phyloP scores from a whole-genome alignment of 306 rosid genomes.

The Vigna unguiculata region DNA sequence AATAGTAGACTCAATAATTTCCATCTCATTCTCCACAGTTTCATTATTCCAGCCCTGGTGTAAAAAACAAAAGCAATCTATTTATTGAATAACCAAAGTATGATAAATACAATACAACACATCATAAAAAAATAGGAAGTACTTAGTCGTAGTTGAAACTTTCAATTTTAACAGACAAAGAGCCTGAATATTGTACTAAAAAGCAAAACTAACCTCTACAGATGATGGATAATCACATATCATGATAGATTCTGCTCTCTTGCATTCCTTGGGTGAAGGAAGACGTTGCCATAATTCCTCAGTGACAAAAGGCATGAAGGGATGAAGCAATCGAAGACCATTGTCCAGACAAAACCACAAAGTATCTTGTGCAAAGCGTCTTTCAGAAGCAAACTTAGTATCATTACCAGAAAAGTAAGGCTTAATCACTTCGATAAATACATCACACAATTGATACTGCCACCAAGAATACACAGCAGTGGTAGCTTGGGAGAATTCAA shows the following conservation, averaged over 20 bases:
- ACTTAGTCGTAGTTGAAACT: background rate
- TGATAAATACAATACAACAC: background rate
- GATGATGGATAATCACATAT: conserved; percentile 72
- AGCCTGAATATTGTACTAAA: background rate
- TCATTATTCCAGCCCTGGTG: conserved; percentile 86
- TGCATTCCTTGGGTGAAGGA: conserved; percentile 67
- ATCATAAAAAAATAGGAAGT: background rate
- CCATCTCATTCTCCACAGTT: conserved; percentile 72
- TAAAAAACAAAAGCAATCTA: conserved; percentile 9
- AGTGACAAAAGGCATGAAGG: conserved; percentile 95
- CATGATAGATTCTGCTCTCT: conserved; percentile 80
- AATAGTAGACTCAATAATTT: conserved; percentile 70
- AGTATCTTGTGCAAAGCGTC: conserved; percentile 76
- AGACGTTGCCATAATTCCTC: conserved; percentile 99
- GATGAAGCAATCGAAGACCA: conserved; percentile 96
- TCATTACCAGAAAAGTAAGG: conserved; percentile 82
- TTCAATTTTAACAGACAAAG: background rate
- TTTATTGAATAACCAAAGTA: conserved; percentile 5
- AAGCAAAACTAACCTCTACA: conserved; percentile 67
- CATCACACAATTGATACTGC: conserved; percentile 97
- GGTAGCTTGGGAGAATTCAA: conserved; percentile 86
- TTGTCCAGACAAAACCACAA: conserved; percentile 92
- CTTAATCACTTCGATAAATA: conserved; percentile 89
- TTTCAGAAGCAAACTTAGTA: conserved; percentile 62
- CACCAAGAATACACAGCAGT: conserved; percentile 87